phyloP scores from a whole-genome alignment of 1,284 basidiomycete species.

The Pascua sp. region DNA sequence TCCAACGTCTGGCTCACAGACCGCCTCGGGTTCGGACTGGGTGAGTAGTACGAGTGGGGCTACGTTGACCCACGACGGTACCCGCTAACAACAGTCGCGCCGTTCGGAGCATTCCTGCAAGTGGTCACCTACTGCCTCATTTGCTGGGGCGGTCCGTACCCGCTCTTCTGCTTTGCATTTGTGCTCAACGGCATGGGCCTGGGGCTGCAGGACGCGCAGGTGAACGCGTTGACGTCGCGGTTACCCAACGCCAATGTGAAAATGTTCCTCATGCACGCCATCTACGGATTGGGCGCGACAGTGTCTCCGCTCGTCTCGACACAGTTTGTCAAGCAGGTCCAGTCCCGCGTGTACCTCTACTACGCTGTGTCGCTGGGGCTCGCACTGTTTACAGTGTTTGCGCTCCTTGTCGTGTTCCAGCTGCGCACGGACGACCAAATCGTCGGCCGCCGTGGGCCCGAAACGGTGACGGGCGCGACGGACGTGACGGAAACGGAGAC shows the following conservation, averaged over 20 bases:
- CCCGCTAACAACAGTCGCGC: slow-evolving; percentile 20
- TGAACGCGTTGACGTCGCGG: slow-evolving; percentile 37
- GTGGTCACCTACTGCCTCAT: slow-evolving; percentile 57
- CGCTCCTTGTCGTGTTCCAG: slow-evolving; percentile 57
- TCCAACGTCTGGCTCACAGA: slow-evolving; percentile 57
- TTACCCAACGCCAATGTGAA: slow-evolving; percentile 47
- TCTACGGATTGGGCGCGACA: slow-evolving; percentile 64
- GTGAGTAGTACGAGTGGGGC: slow-evolving; percentile 27
- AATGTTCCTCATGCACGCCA: slow-evolving; percentile 64
- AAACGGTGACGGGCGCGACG: background rate
- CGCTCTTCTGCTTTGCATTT: slow-evolving; percentile 61
- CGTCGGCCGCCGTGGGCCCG: slow-evolving; percentile 26
- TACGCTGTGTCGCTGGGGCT: slow-evolving; percentile 62
- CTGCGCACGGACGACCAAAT: slow-evolving; percentile 57
- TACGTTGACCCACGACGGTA: background rate
- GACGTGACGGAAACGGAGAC: background rate
- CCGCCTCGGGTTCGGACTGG: slow-evolving; percentile 59
- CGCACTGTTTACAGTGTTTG: slow-evolving; percentile 53
- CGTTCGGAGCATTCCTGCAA: slow-evolving; percentile 39
- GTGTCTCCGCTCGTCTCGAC: slow-evolving; percentile 65
- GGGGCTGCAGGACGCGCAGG: slow-evolving; percentile 53
- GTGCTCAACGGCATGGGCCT: slow-evolving; percentile 62
- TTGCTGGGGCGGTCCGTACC: slow-evolving; percentile 63
- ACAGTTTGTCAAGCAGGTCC: slow-evolving; percentile 57
- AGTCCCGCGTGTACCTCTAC: slow-evolving; percentile 58